Evolutionary conservation across 2,329 filamentous ascomycete species (phyloP), one percentile per base, ranked within the genome.

Genomic region (Ophiocordyceps polyrhachis-furcata): DNA sequence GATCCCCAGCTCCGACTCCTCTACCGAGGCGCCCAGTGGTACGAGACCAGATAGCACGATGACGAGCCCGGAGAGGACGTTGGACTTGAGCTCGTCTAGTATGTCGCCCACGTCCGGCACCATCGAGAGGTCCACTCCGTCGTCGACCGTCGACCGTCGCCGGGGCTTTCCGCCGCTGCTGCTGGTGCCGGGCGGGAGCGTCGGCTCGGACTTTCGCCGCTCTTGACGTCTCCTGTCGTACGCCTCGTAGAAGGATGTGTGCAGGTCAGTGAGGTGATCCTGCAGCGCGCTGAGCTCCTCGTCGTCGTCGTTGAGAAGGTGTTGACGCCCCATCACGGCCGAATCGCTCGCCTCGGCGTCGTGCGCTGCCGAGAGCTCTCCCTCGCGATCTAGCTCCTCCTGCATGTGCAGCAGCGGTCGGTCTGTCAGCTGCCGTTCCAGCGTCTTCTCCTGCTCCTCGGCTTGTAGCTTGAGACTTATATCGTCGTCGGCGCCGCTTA

Each of bases 41-140:
- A 96, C 79, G 3, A 98, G 79, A 0, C 91, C 91, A 0, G 89
- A 94, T 51, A 96, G 81, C 5, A 94, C 88, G 46, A 98, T 74
- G 5, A 79, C 76, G 12, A 83, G 76, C 14, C 79, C 83, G 20
- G 71, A 73, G 1, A 98, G 74, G 2, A 93, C 82, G 45, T 72
- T 71, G 1, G 70, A 66, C 65, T 96, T 96, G 57, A 96, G 76
- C 42, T 71, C 65, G 37, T 85, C 82, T 63, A 98, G 81, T n/a
- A 95, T 78, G 41, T 73, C 68, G 46, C 87, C 88, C 28, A 93
- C 79, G 57, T 98, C 87, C 0, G 91, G 91, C 4, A 95, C 79
- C 46, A 65, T 59, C 0, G 61, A 61, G 15, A 70, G 54, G 41
- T 71, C 66, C 17, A 67, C 64, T 1, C 60, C 62, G 20, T 65